A percentile compares a stretch with the other conserved stretches of the same genome.
phyloP scores from a whole-genome alignment of 2,329 filamentous ascomycete species.

The Colletotrichum endophyticum region DNA sequence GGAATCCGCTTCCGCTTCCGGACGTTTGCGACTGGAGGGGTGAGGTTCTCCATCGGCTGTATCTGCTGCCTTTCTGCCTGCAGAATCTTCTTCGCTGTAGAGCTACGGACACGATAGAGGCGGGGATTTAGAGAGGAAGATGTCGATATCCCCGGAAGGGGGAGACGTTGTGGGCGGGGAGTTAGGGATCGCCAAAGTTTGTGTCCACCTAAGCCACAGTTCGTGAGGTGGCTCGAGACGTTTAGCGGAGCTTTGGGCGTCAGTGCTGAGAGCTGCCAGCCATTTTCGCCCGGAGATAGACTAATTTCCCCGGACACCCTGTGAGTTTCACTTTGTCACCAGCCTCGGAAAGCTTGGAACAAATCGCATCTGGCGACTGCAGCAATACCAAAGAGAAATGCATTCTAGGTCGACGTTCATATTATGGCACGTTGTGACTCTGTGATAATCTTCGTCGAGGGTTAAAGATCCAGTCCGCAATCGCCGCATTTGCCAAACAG shows the following conservation, averaged over 20 bases:
- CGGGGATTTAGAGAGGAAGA: slow-evolving; percentile 17
- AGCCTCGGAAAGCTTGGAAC: neutral
- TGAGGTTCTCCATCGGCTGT: slow-evolving; percentile 1
- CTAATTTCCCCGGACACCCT: neutral
- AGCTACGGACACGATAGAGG: neutral
- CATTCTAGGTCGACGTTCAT: neutral
- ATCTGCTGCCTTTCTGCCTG: neutral
- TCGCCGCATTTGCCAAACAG: neutral
- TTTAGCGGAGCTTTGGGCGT: neutral
- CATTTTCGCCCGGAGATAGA: neutral
- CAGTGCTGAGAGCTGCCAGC: neutral
- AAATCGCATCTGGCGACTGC: neutral
- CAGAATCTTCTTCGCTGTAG: neutral
- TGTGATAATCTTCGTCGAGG: neutral
- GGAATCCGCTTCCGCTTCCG: slow-evolving; percentile 24
- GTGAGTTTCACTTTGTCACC: neutral
- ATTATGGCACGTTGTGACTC: neutral
- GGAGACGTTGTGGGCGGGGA: neutral
- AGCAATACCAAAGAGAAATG: neutral
- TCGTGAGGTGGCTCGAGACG: neutral
- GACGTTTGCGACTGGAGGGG: neutral
- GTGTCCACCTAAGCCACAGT: neutral
- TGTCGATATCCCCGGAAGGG: neutral
- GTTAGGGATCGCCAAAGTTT: neutral
- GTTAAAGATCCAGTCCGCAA: neutral